A percentile compares a stretch with the other conserved stretches of the same genome.
These are phyloP conservation scores for Metarhizium anisopliae DNA, from an alignment of 2,329 filamentous ascomycete species.

Conservation along the genomic window DNA sequence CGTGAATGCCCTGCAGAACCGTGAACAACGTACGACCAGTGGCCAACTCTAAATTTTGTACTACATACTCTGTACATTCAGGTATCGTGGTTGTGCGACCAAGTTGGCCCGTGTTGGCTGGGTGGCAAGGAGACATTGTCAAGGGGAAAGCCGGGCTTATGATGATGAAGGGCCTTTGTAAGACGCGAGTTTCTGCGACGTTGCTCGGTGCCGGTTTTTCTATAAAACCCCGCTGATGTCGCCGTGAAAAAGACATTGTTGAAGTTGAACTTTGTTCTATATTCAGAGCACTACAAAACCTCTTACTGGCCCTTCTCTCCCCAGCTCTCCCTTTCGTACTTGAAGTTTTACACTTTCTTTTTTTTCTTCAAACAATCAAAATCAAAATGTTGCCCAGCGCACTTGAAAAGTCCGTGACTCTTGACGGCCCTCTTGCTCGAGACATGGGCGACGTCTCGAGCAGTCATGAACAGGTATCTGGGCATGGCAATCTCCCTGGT, in stretches of 20 bases:
- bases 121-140: background rate
- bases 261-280: background rate
- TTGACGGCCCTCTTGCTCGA: conserved; percentile 5
- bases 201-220: background rate
- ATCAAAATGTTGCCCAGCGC: conserved; percentile 7
- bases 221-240: background rate
- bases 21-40: background rate
- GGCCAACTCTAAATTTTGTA: background rate
- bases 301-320: background rate
- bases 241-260: background rate
- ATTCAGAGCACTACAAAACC: background rate
- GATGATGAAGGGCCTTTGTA: background rate
- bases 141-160: background rate
- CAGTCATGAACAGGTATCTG: background rate
- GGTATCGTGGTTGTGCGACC: background rate
- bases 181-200: background rate
- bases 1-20: background rate
- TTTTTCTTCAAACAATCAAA: too few relatives aligned
- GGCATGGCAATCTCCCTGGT: background rate
- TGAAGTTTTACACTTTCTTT: too few relatives aligned
- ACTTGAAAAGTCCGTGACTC: conserved; percentile 3
- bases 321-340: too few relatives aligned
- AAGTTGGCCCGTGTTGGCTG: background rate
- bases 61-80: background rate
- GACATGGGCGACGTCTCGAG: conserved; percentile 4